Conservation (phyloP, 306 rosid species). For the Myrica gale region DNA sequence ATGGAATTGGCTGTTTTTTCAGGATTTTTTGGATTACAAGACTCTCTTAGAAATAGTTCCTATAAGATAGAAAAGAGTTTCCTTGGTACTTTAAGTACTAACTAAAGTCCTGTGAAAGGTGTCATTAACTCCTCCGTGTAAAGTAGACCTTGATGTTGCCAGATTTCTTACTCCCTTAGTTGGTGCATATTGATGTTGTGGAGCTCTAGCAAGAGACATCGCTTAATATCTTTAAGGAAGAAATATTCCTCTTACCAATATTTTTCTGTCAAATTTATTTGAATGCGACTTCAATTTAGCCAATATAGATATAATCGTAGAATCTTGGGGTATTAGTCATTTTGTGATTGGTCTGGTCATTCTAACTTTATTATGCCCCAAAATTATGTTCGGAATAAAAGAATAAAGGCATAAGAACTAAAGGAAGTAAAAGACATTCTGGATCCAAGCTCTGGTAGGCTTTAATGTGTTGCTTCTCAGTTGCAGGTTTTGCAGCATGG, state of each 20-base stretch:
- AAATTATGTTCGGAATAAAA: background rate
- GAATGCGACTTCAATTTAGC: too few relatives aligned
- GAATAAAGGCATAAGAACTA: background rate
- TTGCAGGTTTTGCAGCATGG: background rate
- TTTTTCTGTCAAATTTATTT: background rate
- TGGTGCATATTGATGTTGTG: background rate
- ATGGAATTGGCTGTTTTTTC: too few relatives aligned
- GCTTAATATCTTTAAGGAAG: background rate
- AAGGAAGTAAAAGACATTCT: background rate
- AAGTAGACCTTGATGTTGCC: background rate
- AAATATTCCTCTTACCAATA: background rate
- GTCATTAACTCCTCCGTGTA: too few relatives aligned
- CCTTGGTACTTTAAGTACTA: too few relatives aligned
- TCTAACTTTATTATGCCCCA: constrained; percentile 5
- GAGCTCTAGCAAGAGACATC: constrained; percentile 6
- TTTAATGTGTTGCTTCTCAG: background rate
- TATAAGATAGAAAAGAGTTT: too few relatives aligned
- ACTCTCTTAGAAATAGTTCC: too few relatives aligned
- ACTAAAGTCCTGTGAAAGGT: too few relatives aligned
- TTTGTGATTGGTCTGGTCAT: constrained; percentile 9
- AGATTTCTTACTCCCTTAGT: background rate
- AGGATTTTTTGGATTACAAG: too few relatives aligned
- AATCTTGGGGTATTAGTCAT: background rate
- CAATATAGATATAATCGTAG: background rate
- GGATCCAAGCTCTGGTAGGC: background rate